Base-by-base conservation (phyloP, 768 basidiomycete species). In the Neoboletus subvelutipes region DNA sequence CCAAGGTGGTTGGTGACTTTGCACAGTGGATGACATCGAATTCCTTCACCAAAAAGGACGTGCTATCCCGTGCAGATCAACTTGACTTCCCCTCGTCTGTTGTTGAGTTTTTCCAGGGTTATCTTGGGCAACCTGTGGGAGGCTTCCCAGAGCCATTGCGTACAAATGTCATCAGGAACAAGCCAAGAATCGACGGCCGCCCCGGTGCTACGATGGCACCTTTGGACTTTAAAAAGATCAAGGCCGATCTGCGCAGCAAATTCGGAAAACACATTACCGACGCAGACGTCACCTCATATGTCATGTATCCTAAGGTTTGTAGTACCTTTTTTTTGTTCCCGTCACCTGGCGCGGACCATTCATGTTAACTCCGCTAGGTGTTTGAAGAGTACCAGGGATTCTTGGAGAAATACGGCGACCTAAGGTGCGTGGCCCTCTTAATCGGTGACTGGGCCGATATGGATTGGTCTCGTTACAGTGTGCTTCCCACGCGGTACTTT, bases 21-120 rank as follows among this genome's bases (percentile, higher is more conserved):
- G 97, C 97, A 18, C 97, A 99, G 75, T 97, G 90, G 89, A 95
- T 98, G 94, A 95, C 94, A 36, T 91, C 92, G 63, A 98, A 98
- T 80, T 85, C 86, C 60, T 79, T 98, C 57, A 82, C 86, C 52
- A 93, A 94, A 75, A 76, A 87, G 64, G 88, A 98, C 56, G 94
- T 99, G 31, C 70, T 95, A 55, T 82, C 85, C 10, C 85, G 88
- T 50, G 97, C 96, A 42, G 90, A 91, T 42, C 83, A 84, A 56
- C 86, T 99, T 57, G 97, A 99, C 75, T 98, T 99, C 87, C 97
- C 97, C 10, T 94, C 92, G 12, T 94, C 91, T 34, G 92, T 94
- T 46, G 92, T 94, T 41, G 96, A 98, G 68, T 99, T 97, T 82
- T 98, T 98, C 93, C 95, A 98, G 72, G 97, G 97, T 18, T 96